Evolutionary conservation across 331 rosid genomes (phyloP).

Genomic region (Quercus lobata): DNA sequence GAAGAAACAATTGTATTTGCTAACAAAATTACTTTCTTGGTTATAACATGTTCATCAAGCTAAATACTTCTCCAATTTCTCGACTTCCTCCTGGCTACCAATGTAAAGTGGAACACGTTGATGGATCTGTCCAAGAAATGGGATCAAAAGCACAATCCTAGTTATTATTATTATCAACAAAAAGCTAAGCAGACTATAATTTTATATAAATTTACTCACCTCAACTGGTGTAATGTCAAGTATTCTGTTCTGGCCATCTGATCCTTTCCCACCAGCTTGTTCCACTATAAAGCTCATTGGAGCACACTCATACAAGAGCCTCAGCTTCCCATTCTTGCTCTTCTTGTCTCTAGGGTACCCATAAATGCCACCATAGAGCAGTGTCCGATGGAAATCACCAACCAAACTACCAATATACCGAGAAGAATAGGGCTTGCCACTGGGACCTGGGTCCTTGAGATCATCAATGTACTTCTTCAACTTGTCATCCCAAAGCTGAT

Average conservation of each 20-base stretch:
- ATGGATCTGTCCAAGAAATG: conserved; percentile 57
- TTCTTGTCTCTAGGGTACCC: conserved; percentile 95
- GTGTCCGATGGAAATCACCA: conserved; percentile 89
- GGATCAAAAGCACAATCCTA: not conserved
- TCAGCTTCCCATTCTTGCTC: conserved; percentile 96
- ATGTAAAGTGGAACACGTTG: conserved; percentile 93
- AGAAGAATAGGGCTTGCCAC: conserved; percentile 89
- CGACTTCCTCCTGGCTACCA: conserved; percentile 89
- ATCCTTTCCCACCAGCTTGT: conserved; percentile 98
- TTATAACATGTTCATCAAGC: conserved; percentile 36
- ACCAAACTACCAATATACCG: conserved; percentile 95
- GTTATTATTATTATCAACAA: not conserved
- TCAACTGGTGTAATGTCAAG: conserved; percentile 86
- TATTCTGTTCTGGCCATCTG: conserved; percentile 83
- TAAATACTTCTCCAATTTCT: conserved; percentile 83
- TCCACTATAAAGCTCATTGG: conserved; percentile 98
- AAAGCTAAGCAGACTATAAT: not conserved
- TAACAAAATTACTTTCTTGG: conserved; percentile 17
- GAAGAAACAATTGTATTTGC: conserved; percentile 14
- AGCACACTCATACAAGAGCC: conserved; percentile 94
- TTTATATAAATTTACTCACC: conserved; percentile 35
- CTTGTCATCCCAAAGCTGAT: conserved; percentile 88
- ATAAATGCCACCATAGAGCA: conserved; percentile 91
- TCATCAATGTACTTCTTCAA: conserved; percentile 87
- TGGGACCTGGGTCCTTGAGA: conserved; percentile 92